These are phyloP conservation scores for Vitis rotundifolia DNA, from an alignment of 164 flowering plant species.

Conservation along the genomic window DNA sequence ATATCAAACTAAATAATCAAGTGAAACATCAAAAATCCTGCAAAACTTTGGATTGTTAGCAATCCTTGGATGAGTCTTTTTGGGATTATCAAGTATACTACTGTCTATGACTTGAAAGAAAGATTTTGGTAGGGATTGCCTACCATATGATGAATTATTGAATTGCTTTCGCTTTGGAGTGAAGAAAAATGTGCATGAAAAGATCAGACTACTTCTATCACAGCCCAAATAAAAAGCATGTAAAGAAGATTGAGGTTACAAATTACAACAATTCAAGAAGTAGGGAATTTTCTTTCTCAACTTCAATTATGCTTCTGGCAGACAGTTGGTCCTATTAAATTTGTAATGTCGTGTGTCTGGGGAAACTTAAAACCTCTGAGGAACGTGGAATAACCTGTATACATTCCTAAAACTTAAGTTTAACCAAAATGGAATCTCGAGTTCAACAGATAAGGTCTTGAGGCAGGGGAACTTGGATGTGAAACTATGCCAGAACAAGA, in stretches of 20 bases:
- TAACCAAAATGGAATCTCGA: background rate
- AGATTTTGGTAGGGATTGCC: no score
- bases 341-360: background rate
- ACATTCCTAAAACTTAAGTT: background rate
- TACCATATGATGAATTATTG: no score
- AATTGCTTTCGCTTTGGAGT: no score
- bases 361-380: background rate
- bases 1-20: no score
- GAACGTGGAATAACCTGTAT: background rate
- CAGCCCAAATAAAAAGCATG: no score
- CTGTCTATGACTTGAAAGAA: no score
- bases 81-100: no score
- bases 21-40: background rate
- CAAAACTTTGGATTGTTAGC: background rate
- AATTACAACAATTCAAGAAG: background rate
- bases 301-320: background rate
- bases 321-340: background rate
- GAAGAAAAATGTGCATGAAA: no score
- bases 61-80: no score
- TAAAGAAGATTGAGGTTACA: background rate
- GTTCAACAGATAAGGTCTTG: slow-evolving; percentile 1
- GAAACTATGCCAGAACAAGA: background rate
- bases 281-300: background rate
- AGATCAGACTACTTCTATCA: no score
- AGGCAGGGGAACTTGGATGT: background rate